Evolutionary conservation across 2,329 filamentous ascomycete genomes (phyloP), one percentile per base, ranked within the genome.

Genomic region (Sphaerostilbella broomeana): DNA sequence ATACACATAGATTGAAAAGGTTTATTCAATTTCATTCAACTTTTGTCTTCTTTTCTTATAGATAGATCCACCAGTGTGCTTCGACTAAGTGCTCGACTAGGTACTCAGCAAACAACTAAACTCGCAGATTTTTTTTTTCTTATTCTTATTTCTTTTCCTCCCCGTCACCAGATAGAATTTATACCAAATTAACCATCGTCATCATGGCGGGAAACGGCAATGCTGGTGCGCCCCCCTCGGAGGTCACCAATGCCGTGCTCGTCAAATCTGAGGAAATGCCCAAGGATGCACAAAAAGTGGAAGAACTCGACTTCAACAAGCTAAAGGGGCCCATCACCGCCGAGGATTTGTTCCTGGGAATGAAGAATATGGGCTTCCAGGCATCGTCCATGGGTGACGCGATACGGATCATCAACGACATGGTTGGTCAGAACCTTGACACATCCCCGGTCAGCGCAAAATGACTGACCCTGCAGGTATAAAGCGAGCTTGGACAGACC

Each of bases 271-370:
- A 84, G 42, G 84, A 86, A 39, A 80, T 95, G 59, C 86, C 90
- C 12, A 73, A 80, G 39, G 82, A 75, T 32, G 77, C 86, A n/a
- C 79, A 81, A 50, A 77, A 86, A 58, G 90, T 98, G 24, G 77
- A 84, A 58, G 92, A 95, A 53, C 76, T 97, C 46, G 90, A 98
- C 59, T 98, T 97, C 66, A 84, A 95, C 67, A 73, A 83, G 37
- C 77, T 88, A 62, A 80, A 79, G 43, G 73, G 78, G 25, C 77
- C 82, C 46, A 83, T 95, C 56, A 94, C 88, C 1, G 89, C 86
- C 37, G 83, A 88, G 22, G 86, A 95, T 58, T 72, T 98, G 48
- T 75, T 92, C 17, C 70, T 79, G 40, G 81, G 82, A 44, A 92
- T 97, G 81, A 75, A 75, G 39, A 73, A 80, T 61, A 95, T 94